Percentiles rank a stretch among this genome's conserved stretches.
Evolutionary conservation across 176 grass and related monocot genomes (phyloP).

Genomic region (Rhynchospora pubera): DNA sequence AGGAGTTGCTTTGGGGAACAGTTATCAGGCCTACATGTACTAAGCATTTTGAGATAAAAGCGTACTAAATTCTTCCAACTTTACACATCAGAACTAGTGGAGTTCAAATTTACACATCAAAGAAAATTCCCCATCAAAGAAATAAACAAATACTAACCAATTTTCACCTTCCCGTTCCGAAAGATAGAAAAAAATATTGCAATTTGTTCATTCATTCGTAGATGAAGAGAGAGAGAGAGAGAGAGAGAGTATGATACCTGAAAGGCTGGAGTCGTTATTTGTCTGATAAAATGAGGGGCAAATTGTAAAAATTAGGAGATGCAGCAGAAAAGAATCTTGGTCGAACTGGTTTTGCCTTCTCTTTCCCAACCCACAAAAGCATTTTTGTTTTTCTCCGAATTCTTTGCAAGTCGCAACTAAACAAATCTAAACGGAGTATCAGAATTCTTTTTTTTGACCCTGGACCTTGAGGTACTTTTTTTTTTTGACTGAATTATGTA

Average conservation of each 20-base stretch:
- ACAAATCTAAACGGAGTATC: too few species aligned
- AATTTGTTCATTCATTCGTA: too few species aligned
- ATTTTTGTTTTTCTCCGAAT: too few species aligned
- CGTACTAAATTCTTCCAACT: too few species aligned
- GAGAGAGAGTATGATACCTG: background rate
- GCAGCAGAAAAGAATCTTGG: background rate
- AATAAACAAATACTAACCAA: background rate
- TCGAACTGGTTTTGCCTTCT: background rate
- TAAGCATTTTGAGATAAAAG: background rate
- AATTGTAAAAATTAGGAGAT: background rate
- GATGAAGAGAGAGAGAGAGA: background rate
- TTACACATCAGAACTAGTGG: too few species aligned
- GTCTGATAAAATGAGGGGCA: background rate
- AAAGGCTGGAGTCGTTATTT: background rate
- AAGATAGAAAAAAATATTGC: background rate
- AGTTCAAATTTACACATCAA: too few species aligned
- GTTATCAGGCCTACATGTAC: background rate
- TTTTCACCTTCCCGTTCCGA: background rate
- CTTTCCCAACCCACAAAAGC: too few species aligned
- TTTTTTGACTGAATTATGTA: too few species aligned
- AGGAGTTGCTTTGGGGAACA: background rate
- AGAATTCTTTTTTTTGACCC: too few species aligned
- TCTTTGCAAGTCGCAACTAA: too few species aligned
- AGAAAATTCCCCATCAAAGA: background rate
- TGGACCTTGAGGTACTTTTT: too few species aligned